Base-by-base conservation (phyloP, 257 asterid species). In the Asclepias syriaca region DNA sequence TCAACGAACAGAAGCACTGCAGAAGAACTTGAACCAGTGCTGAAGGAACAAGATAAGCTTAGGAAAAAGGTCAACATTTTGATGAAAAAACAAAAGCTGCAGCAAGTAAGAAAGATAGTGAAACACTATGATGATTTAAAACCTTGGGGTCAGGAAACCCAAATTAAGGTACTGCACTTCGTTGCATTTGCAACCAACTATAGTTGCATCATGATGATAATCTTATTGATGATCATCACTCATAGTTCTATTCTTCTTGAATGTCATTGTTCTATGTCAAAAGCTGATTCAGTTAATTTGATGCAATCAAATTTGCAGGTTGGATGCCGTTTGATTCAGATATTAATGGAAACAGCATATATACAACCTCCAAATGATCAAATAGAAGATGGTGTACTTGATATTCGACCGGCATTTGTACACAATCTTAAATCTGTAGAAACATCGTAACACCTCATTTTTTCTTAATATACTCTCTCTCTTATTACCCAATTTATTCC, bases 61-160 rank as follows among this genome's bases (percentile, higher is more conserved):
- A 81, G 81, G 61, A 92, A 86, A 75, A 95, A 84, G 85, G 97
- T 95, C 58, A 74, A 80, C 49, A 54, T 77, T 54, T 85, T 95
- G 91, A 81, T 95, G 81, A 95, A 92, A 84, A 83, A 90, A 79
- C 90, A 92, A 82, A 88, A 85, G 72, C 65, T 83, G 72, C 87
- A 83, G 7, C 82, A 87, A 79, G 93, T 92, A 74, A 83, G 88
- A 81, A 83, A 78, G 75, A 87, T 95, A 72, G 92, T 95, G 61
- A 84, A 77, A 73, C 84, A 73, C 61, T 92, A 87, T 68, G 96
- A 90, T 75, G 87, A 86, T 70, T 58, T 76, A 64, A 87, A 81
- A 79, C 83, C 97, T 22, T 95, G 98, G 99, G 96, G 99, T 57
- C 90, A 83, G 84, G 99, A 92, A n/a, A 81, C 79, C 81, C 93